Conservation (phyloP, 108 stramenopile genomes). For the Stephanodiscus minutulus region DNA sequence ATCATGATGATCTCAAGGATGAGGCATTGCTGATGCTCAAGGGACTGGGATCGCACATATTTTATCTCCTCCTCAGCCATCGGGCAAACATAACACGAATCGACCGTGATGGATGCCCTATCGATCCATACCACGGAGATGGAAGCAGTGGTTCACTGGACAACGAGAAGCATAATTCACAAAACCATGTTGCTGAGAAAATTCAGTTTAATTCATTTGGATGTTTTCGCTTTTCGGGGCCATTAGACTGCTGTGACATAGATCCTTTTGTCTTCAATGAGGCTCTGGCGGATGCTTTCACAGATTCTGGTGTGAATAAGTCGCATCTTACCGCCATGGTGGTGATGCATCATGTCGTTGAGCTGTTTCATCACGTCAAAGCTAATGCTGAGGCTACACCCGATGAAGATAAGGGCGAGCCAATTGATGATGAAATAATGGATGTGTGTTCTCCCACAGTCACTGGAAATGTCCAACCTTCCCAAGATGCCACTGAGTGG, state of each 20-base stretch:
- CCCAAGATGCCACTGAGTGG: not conserved
- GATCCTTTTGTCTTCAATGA: constrained; percentile 61
- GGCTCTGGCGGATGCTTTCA: constrained; percentile 59
- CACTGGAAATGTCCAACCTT: not conserved
- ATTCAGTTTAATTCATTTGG: constrained; percentile 68
- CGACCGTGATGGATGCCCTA: constrained; percentile 66
- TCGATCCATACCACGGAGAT: constrained; percentile 17
- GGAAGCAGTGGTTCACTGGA: not conserved
- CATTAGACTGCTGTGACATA: constrained; percentile 26
- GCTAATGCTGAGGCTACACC: not conserved
- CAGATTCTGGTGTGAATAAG: constrained; percentile 12
- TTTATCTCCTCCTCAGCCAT: constrained; percentile 50
- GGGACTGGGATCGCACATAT: constrained; percentile 57
- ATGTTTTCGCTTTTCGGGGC: constrained; percentile 61
- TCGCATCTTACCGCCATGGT: constrained; percentile 34
- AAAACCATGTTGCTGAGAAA: constrained; percentile 38
- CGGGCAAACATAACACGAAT: constrained; percentile 49
- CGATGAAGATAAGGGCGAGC: not conserved
- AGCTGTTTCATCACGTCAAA: constrained; percentile 23
- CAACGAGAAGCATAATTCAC: constrained; percentile 27
- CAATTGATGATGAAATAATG: constrained; percentile 18
- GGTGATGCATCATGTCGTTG: constrained; percentile 36
- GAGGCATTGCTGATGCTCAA: constrained; percentile 49
- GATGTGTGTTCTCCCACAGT: not conserved
- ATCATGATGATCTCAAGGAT: constrained; percentile 32